Evolutionary conservation across 306 rosid genomes (phyloP).

Genomic region (Gynostemma pentaphyllum): DNA sequence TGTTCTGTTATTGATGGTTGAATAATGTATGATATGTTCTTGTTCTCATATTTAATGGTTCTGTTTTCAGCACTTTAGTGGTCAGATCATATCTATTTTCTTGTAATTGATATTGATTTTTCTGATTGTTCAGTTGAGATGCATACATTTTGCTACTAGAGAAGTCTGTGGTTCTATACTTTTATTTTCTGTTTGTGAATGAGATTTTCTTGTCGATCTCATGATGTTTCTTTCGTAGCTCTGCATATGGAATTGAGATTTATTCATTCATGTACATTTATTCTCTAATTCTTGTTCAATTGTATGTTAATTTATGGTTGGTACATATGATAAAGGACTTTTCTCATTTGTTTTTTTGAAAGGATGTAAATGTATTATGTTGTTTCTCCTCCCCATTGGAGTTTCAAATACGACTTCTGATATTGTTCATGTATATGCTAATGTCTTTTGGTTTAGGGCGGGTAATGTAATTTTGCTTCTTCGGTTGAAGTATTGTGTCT

Average conservation of each 20-base stretch:
- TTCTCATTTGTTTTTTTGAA: background rate
- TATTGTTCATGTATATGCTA: background rate
- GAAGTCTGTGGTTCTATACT: too few relatives aligned
- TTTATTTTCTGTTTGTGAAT: background rate
- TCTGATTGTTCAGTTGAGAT: background rate
- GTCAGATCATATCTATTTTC: background rate
- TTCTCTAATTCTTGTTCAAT: background rate
- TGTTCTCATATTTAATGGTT: background rate
- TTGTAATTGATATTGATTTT: too few relatives aligned
- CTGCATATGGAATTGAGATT: background rate
- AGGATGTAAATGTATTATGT: background rate
- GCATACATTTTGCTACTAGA: background rate
- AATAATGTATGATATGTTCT: too few relatives aligned
- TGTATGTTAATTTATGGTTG: background rate
- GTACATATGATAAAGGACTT: background rate
- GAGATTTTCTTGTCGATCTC: background rate
- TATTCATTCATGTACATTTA: background rate
- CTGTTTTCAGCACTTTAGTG: background rate
- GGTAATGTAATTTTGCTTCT: background rate
- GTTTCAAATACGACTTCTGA: too few relatives aligned
- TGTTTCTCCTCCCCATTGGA: background rate
- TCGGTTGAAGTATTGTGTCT: background rate
- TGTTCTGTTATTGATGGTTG: too few relatives aligned
- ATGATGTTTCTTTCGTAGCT: background rate
- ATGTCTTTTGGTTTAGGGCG: background rate